phyloP scores from a whole-genome alignment of 768 basidiomycete genomes.

The Lactarius hengduanensis region DNA sequence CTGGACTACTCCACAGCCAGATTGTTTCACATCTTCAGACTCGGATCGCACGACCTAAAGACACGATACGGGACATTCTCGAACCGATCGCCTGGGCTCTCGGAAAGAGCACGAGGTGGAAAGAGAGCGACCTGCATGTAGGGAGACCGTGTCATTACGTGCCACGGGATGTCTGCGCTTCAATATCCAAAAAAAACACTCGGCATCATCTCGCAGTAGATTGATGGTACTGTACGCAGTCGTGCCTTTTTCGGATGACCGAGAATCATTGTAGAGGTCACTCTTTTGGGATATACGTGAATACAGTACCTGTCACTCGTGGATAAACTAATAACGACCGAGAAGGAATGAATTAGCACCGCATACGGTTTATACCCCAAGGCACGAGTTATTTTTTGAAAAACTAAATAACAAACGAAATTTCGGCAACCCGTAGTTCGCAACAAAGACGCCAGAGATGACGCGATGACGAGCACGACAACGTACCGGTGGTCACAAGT shows the following conservation, averaged over 20 bases:
- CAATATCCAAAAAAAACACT: background rate
- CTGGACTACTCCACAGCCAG: slow-evolving; percentile 8
- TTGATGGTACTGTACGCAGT: background rate
- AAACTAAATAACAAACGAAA: background rate
- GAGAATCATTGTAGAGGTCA: background rate
- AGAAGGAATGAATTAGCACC: background rate
- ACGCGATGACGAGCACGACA: background rate
- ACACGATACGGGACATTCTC: background rate
- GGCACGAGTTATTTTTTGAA: background rate
- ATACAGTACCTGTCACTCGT: background rate
- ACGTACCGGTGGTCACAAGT: background rate
- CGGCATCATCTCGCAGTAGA: background rate
- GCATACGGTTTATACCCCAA: background rate
- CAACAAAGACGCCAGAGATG: background rate
- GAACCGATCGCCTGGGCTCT: background rate
- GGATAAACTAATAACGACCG: background rate
- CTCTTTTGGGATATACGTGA: background rate
- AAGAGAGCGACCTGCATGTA: background rate
- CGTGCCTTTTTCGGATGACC: background rate
- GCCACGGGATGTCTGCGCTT: background rate
- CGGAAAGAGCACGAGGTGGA: background rate
- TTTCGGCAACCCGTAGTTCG: background rate
- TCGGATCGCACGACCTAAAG: background rate
- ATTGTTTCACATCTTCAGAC: background rate
- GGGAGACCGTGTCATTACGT: background rate